Percentiles rank a stretch among this genome's conserved stretches.
Evolutionary conservation across 2,329 filamentous ascomycete genomes (phyloP).

Genomic region (Cladorrhinum sp.): DNA sequence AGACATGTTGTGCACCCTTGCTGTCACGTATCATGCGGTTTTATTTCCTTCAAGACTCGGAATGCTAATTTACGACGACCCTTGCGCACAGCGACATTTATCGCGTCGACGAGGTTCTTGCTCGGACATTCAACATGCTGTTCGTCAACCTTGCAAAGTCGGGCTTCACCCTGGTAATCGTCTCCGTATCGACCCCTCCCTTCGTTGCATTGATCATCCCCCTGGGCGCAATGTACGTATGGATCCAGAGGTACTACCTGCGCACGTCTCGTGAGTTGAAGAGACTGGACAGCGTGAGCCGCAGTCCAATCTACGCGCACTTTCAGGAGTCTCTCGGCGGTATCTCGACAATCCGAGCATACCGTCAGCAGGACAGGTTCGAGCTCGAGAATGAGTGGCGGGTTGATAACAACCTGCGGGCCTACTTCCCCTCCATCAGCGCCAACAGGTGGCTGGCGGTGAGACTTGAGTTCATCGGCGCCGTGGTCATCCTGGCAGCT

Average conservation of each 20-base stretch:
- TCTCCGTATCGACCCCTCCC: constrained; percentile 74
- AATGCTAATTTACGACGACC: constrained; percentile 18
- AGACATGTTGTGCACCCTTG: constrained; percentile 10
- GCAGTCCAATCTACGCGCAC: constrained; percentile 95
- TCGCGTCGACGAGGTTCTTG: constrained; percentile 85
- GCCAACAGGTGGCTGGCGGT: constrained; percentile 93
- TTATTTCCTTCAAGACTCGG: neutral
- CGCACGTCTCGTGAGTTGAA: constrained; percentile 95
- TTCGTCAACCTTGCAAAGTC: constrained; percentile 74
- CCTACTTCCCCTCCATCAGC: constrained; percentile 94
- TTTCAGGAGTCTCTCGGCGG: constrained; percentile 97
- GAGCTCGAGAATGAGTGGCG: constrained; percentile 95
- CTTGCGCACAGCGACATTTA: constrained; percentile 62
- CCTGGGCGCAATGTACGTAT: constrained; percentile 76
- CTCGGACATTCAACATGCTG: constrained; percentile 96
- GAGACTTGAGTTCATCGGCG: constrained; percentile 91
- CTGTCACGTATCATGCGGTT: constrained; percentile 14
- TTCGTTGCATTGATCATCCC: constrained; percentile 82
- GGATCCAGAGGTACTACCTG: constrained; percentile 95
- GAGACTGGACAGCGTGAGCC: constrained; percentile 88
- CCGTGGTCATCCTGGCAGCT: constrained; percentile 83
- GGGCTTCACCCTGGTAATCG: constrained; percentile 80
- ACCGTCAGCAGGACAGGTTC: constrained; percentile 84
- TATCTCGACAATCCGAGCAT: constrained; percentile 92
- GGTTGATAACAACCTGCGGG: constrained; percentile 88